A percentile compares a stretch with the other conserved stretches of the same genome.
These are phyloP conservation scores for Narthecium ossifragum DNA, from an alignment of 106 monocot species.

Conservation along the genomic window DNA sequence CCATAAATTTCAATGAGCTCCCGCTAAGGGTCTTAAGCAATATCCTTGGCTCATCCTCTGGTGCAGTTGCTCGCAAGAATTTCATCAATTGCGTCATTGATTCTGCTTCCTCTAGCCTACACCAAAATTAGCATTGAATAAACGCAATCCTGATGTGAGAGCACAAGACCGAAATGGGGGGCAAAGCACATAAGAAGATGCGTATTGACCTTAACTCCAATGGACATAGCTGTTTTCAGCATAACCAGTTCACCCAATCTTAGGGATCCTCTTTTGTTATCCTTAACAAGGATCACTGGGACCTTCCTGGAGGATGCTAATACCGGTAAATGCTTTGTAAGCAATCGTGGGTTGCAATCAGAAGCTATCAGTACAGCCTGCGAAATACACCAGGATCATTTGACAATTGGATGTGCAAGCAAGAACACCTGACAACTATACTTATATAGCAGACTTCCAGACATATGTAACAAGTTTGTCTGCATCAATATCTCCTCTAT, in stretches of 20 bases:
- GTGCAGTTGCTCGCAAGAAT: constrained; percentile 4
- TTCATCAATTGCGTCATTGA: constrained; percentile 48
- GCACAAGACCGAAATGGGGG: neutral
- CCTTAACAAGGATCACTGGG: constrained; percentile 59
- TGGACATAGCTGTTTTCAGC: constrained; percentile 70
- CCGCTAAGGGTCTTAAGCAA: no score
- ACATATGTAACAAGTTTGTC: no score
- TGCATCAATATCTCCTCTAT: no score
- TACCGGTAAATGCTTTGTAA: constrained; percentile 69
- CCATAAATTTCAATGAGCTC: no score
- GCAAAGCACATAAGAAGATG: neutral
- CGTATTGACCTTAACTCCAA: constrained; percentile 72
- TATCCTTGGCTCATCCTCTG: no score
- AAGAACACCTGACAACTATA: no score
- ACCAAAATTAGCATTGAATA: neutral
- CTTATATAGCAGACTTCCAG: no score
- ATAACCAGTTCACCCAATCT: constrained; percentile 80
- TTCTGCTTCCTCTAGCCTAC: constrained; percentile 58
- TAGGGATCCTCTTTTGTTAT: constrained; percentile 64
- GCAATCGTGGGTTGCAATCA: constrained; percentile 66
- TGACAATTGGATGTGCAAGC: no score
- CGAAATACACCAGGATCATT: no score
- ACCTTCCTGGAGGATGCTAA: constrained; percentile 67
- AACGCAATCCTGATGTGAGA: neutral
- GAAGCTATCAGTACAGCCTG: constrained; percentile 76